Evolutionary conservation across 352 stramenopile species (phyloP).

Genomic region (Pythium dissotocum): DNA sequence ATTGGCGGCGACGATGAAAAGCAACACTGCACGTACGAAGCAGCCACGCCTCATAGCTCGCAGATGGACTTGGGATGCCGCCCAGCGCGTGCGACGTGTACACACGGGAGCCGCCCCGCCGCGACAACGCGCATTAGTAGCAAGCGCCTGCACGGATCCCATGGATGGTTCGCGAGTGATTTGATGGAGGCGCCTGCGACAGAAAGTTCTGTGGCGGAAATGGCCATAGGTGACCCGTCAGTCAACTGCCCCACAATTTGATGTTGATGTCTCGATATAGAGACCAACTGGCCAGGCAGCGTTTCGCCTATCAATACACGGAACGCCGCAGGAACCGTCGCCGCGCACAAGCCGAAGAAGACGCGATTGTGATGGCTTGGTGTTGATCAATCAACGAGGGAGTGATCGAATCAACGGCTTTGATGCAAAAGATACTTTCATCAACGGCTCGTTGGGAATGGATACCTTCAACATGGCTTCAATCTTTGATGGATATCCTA

Average conservation of each 20-base stretch:
- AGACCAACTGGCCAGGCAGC: not conserved
- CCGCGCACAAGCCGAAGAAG: not conserved
- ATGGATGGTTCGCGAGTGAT: not conserved
- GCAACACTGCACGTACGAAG: not conserved
- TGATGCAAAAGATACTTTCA: too few relatives aligned
- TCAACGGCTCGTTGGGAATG: not conserved
- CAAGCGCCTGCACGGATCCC: not conserved
- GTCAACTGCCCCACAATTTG: not conserved
- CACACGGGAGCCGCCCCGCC: not conserved
- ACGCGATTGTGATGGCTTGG: not conserved
- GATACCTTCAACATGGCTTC: not conserved
- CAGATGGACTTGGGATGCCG: not conserved
- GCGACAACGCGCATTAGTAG: not conserved
- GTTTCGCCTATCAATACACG: not conserved
- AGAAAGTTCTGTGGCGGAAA: conserved; percentile 10
- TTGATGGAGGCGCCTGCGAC: not conserved
- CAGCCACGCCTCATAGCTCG: too few relatives aligned
- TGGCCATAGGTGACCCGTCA: not conserved
- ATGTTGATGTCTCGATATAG: not conserved
- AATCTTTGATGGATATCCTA: too few relatives aligned
- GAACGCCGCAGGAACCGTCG: not conserved
- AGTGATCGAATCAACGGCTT: too few relatives aligned
- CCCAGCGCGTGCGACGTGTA: not conserved
- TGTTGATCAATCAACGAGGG: not conserved
- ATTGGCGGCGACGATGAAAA: conserved; percentile 1